phyloP scores from a whole-genome alignment of 768 basidiomycete species.

The Stropharia rugosoannulata region DNA sequence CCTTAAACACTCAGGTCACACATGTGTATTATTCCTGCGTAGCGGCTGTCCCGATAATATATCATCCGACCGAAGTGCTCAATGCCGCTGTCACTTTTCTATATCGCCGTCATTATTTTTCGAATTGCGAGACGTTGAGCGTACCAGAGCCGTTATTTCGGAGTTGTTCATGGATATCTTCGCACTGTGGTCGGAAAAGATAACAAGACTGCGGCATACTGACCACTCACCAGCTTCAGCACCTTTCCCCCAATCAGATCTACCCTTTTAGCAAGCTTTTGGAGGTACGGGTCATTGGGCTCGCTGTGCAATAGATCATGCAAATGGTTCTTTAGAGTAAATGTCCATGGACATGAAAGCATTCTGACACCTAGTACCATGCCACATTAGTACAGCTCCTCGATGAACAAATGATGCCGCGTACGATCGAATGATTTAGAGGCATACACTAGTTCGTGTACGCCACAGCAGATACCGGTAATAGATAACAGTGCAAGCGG shows the following conservation, averaged over 20 bases:
- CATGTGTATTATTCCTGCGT: conserved; percentile 11
- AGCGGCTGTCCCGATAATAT: conserved; percentile 15
- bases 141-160: not conserved
- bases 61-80: conserved; percentile 6
- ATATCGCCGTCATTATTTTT: no score
- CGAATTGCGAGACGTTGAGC: no score
- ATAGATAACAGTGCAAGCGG: conserved; percentile 49
- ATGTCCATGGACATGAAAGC: conserved; percentile 49
- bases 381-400: not conserved
- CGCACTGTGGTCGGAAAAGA: not conserved
- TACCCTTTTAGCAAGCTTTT: conserved; percentile 31
- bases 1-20: not conserved
- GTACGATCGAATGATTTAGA: conserved; percentile 13
- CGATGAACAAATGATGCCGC: not conserved
- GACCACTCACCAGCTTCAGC: conserved; percentile 14
- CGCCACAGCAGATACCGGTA: conserved; percentile 48
- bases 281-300: conserved; percentile 19
- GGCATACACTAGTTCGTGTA: conserved; percentile 32
- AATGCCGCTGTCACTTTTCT: not conserved
- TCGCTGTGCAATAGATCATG: conserved; percentile 22
- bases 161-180: not conserved
- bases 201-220: not conserved
- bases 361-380: conserved; percentile 10
- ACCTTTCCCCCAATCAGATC: conserved; percentile 15
- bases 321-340: conserved; percentile 40